Conservation (phyloP, 306 rosid genomes). For the Ziziphus jujuba region DNA sequence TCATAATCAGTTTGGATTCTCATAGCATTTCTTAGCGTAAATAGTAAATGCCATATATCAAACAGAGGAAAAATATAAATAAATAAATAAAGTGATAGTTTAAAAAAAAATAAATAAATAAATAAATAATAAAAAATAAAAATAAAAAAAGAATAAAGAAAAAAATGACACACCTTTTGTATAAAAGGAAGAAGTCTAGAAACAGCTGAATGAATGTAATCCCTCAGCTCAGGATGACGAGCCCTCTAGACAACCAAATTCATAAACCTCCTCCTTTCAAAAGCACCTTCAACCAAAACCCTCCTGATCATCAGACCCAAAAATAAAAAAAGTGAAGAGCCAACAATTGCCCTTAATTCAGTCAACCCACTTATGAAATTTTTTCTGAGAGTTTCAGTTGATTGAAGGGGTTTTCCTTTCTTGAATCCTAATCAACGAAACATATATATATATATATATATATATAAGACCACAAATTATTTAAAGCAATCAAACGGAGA, state of each 20-base stretch:
- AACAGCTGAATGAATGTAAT: conserved; percentile 77
- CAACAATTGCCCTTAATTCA: conserved; percentile 2
- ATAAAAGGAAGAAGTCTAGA: conserved; percentile 71
- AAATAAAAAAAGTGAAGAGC: neutral
- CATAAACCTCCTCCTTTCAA: conserved; percentile 85
- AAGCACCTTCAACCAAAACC: conserved; percentile 61
- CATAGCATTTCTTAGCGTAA: conserved; percentile 4
- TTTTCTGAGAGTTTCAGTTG: neutral
- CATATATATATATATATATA: too few species aligned
- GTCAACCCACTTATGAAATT: neutral
- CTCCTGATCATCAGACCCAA: neutral
- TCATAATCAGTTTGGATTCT: neutral
- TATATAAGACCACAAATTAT: neutral
- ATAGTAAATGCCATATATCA: neutral
- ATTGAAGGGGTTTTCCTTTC: neutral
- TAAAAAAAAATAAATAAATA: neutral
- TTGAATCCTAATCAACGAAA: neutral
- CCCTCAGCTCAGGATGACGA: conserved; percentile 75
- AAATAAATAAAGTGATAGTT: conserved; percentile 6
- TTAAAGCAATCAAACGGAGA: conserved; percentile 25
- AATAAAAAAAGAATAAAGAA: conserved; percentile 1
- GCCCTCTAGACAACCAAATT: conserved; percentile 83
- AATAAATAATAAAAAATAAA: neutral
- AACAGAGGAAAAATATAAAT: neutral
- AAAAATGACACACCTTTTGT: conserved; percentile 52